phyloP scores from a whole-genome alignment of 768 basidiomycete genomes.

The Boletus reticulatus region DNA sequence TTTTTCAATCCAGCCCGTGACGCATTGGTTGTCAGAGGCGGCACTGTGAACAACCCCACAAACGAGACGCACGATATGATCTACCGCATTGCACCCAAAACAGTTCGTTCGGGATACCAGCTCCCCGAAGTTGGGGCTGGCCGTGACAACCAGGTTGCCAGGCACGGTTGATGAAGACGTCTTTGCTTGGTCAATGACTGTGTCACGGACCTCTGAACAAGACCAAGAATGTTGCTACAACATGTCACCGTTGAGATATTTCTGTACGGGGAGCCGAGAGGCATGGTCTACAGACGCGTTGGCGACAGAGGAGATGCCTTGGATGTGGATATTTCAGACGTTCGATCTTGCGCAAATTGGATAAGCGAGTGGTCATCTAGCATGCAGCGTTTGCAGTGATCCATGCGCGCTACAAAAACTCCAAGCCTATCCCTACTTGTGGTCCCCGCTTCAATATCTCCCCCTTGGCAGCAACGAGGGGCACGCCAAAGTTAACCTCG shows the following conservation, averaged over 20 bases:
- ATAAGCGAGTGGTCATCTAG: neutral
- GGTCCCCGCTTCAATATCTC: conserved; percentile 70
- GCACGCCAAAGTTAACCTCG: conserved; percentile 86
- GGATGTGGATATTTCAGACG: neutral
- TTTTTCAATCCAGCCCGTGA: neutral
- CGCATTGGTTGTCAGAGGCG: neutral
- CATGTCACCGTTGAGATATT: neutral
- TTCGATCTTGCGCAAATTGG: neutral
- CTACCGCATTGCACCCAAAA: neutral
- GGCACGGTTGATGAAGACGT: neutral
- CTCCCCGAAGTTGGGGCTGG: neutral
- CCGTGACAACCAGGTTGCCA: too few relatives aligned
- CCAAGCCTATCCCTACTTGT: conserved; percentile 79
- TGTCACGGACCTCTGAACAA: neutral
- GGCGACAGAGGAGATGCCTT: too few relatives aligned
- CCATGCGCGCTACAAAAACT: conserved; percentile 53
- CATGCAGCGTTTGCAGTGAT: conserved; percentile 8
- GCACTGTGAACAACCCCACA: too few relatives aligned
- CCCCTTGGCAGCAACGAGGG: conserved; percentile 64
- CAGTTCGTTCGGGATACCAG: neutral
- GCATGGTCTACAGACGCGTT: neutral
- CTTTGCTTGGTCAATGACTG: too few relatives aligned
- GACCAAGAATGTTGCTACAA: neutral
- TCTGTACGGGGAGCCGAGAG: neutral
- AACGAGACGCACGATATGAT: neutral